Evolutionary conservation across 768 basidiomycete genomes (phyloP).

Genomic region (Vararia minispora): DNA sequence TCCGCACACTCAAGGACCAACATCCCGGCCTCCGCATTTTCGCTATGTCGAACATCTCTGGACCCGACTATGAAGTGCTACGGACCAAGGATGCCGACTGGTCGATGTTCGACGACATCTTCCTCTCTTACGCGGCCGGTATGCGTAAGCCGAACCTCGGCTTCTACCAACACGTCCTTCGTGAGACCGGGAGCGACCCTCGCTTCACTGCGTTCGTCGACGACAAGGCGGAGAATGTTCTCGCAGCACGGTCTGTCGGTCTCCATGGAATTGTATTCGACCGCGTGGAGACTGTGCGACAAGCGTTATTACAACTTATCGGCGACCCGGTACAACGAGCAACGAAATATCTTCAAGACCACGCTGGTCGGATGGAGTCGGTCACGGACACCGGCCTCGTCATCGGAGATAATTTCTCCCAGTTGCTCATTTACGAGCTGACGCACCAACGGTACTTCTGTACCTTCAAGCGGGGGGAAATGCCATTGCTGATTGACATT

Average conservation of each 20-base stretch:
- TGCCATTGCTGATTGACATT: background rate
- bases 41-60: conserved; percentile 45
- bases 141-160: conserved; percentile 40
- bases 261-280: conserved; percentile 41
- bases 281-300: conserved; percentile 25
- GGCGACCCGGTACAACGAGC: conserved; percentile 35
- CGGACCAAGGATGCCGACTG: conserved; percentile 34
- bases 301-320: conserved; percentile 33
- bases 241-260: too few species aligned
- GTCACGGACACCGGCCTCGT: conserved; percentile 29
- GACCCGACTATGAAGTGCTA: conserved; percentile 34
- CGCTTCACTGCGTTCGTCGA: too few species aligned
- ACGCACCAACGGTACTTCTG: conserved; percentile 2
- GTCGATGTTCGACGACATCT: conserved; percentile 43
- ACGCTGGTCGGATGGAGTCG: conserved; percentile 31
- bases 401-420: conserved; percentile 41
- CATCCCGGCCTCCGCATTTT: conserved; percentile 28
- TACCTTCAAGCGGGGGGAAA: background rate
- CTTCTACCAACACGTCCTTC: conserved; percentile 34
- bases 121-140: conserved; percentile 37
- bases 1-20: conserved; percentile 32
- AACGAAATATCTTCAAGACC: conserved; percentile 24
- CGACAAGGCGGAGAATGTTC: too few species aligned
- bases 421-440: conserved; percentile 42
- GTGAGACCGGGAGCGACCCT: conserved; percentile 29